Evolutionary conservation across 1,284 basidiomycete species (phyloP).

Genomic region (Trichosporon coremiiforme): DNA sequence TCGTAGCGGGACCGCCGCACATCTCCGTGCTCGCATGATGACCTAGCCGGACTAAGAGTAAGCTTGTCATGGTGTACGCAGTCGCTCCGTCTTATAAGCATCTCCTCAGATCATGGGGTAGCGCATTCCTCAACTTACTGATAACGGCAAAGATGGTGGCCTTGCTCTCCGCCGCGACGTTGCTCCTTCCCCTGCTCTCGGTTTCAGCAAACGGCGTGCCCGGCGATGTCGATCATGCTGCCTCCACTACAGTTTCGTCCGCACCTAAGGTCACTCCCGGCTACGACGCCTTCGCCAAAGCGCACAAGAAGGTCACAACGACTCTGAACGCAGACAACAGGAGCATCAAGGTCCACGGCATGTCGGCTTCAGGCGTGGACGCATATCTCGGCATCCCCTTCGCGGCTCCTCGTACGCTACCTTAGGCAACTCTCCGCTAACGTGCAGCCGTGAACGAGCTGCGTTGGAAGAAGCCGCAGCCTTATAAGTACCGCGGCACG

Average conservation of each 20-base stretch:
- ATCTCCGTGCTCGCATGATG: no score
- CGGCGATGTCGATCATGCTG: neutral
- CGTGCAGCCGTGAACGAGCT: constrained; percentile 58
- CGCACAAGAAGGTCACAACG: neutral
- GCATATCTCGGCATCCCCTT: constrained; percentile 28
- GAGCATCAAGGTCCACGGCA: neutral
- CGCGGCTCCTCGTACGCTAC: constrained; percentile 24
- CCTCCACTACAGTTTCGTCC: no score
- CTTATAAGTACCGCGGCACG: neutral
- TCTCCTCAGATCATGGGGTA: neutral
- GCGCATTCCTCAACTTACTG: neutral
- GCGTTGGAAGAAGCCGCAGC: constrained; percentile 42
- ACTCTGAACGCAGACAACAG: neutral
- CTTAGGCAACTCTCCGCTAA: neutral
- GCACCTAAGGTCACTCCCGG: neutral
- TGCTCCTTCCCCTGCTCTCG: neutral
- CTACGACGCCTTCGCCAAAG: neutral
- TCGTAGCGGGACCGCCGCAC: no score
- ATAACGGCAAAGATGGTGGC: neutral
- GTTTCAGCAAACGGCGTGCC: neutral
- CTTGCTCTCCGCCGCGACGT: neutral
- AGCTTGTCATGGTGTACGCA: neutral
- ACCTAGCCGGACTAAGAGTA: no score
- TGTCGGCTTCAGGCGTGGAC: neutral
- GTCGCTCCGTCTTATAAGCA: neutral